Evolutionary conservation across 352 stramenopile genomes (phyloP), one percentile per base, ranked within the genome.

Genomic region (Phytophthora pisi): DNA sequence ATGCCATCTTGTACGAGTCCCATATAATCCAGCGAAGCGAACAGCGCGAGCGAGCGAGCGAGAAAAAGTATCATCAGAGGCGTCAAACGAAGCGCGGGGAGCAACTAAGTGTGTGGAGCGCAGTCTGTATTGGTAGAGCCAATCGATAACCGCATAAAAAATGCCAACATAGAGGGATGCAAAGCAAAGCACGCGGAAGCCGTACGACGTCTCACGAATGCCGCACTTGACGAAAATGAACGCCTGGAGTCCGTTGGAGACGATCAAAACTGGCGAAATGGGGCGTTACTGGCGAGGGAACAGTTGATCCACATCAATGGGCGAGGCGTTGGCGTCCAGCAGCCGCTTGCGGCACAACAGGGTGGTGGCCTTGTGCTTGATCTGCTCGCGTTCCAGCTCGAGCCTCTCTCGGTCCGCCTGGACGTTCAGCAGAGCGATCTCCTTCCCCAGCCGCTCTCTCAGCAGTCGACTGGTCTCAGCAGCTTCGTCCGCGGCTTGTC

Each of bases 321-420:
- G 60, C 36, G 77, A 64, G 30, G 70, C 46, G 30, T 67, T 67
- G 5, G 66, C 66, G 24, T 78, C 64, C 61, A 80, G 56, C 7
- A 82, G 69, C 36, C 56, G 66, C 36, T 81, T 79, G 31, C 66
- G 61, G 40, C 60, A 74, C 13, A 82, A 47, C 9, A 71, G 66
- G 16, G 65, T 66, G 9, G 73, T 68, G 9, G 75, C 61, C n/a
- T 75, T 69, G 50, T 75, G 67, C 50, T 65, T 55, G 45, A 82
- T 72, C 34, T 66, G 74, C 45, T 84, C 75, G 13, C 75, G 70
- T 43, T 81, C 57, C 16, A 81, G 51, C 59, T 86, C 75, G n/a
- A 78, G 30, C 71, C 38, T 53, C 56, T 75, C 71, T 4, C 71
- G 63, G 42, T 70, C 55, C 6, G 58, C 61, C 43, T 78, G 71